Evolutionary conservation across 345 rosid species (phyloP).

Genomic region (Mercurialis annua): DNA sequence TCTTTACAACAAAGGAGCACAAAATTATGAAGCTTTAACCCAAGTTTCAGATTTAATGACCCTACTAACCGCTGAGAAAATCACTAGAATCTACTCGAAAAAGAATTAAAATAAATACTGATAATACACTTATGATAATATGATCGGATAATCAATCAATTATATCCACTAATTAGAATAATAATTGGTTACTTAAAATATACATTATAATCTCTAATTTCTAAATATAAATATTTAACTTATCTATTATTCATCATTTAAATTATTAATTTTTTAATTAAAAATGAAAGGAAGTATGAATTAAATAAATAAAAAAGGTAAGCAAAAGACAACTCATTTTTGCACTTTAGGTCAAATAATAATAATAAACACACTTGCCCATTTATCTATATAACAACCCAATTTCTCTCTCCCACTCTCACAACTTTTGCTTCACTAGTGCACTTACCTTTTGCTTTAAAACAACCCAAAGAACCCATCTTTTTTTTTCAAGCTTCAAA

Average conservation of each 20-base stretch:
- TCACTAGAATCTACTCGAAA: too few relatives aligned
- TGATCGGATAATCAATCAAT: too few relatives aligned
- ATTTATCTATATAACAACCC: slow-evolving; percentile 37
- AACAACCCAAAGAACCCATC: neutral
- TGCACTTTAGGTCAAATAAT: slow-evolving; percentile 5
- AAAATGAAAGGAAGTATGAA: neutral
- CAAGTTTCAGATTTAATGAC: too few relatives aligned
- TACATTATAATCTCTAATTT: too few relatives aligned
- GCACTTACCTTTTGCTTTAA: neutral
- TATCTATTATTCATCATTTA: neutral
- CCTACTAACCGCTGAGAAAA: too few relatives aligned
- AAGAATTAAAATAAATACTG: too few relatives aligned
- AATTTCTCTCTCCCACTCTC: neutral
- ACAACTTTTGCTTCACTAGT: neutral
- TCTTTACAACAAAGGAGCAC: too few relatives aligned
- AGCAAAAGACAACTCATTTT: slow-evolving; percentile 8
- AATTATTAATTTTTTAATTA: neutral
- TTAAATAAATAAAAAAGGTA: neutral
- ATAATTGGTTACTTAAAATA: too few relatives aligned
- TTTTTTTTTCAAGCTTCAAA: neutral
- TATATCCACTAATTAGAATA: too few relatives aligned
- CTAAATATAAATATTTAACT: neutral
- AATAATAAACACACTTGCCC: neutral
- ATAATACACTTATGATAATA: too few relatives aligned
- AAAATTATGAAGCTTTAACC: too few relatives aligned